These are phyloP conservation scores for Claviceps monticola DNA, from an alignment of 2,329 filamentous ascomycete species.

Conservation along the genomic window DNA sequence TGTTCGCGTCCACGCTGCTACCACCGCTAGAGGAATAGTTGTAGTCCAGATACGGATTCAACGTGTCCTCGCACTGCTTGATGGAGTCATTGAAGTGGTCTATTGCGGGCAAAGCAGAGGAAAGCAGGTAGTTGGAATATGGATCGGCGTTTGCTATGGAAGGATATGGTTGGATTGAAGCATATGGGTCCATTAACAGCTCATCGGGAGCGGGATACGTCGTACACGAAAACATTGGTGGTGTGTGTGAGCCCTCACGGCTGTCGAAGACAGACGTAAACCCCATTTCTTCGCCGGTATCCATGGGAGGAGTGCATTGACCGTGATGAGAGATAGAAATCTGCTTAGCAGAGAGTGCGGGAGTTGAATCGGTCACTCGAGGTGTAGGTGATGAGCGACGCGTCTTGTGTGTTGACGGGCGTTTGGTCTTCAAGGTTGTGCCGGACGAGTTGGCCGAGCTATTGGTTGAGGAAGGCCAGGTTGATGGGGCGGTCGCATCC, in stretches of 20 bases:
- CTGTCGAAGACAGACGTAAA: constrained; percentile 46
- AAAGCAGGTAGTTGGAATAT: constrained; percentile 45
- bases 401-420: constrained; percentile 13
- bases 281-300: constrained; percentile 49
- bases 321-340: constrained; percentile 26
- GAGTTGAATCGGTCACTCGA: not conserved
- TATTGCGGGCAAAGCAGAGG: constrained; percentile 52
- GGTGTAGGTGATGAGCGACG: constrained; percentile 14
- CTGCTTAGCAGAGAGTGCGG: constrained; percentile 20
- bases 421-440: constrained; percentile 27
- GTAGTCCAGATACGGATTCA: constrained; percentile 56
- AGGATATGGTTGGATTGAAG: constrained; percentile 37
- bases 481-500: not conserved
- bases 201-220: constrained; percentile 55
- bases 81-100: constrained; percentile 45
- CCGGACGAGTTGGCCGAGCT: not conserved
- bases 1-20: constrained; percentile 50
- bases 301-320: constrained; percentile 49
- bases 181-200: constrained; percentile 46
- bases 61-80: constrained; percentile 39
- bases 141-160: constrained; percentile 35
- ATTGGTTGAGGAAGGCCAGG: not conserved
- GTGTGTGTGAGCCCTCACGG: constrained; percentile 56
- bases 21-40: constrained; percentile 51
- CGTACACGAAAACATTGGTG: constrained; percentile 53